These are phyloP conservation scores for Blastosporella zonata DNA, from an alignment of 1,284 basidiomycete species.

Conservation along the genomic window DNA sequence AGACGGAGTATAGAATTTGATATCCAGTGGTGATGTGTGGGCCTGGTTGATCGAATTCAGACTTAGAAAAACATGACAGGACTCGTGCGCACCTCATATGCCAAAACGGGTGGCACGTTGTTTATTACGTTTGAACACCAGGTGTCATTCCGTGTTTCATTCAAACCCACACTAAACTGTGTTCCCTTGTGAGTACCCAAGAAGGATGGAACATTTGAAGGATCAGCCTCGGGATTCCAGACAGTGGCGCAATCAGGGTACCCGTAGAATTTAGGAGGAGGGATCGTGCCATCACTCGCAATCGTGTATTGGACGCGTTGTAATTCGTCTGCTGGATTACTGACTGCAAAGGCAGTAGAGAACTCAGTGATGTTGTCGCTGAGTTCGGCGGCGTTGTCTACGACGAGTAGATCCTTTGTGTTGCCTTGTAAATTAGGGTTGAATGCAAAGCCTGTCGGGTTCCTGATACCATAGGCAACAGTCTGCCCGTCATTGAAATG, in stretches of 20 bases:
- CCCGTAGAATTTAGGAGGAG: slow-evolving; percentile 27
- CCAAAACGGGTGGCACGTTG: slow-evolving; percentile 33
- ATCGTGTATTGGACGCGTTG: slow-evolving; percentile 22
- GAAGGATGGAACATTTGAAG: slow-evolving; percentile 30
- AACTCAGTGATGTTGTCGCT: slow-evolving; percentile 32
- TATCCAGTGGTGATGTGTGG: slow-evolving; percentile 40
- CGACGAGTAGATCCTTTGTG: slow-evolving; percentile 28
- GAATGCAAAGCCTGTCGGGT: slow-evolving; percentile 41
- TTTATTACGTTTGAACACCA: slow-evolving; percentile 31
- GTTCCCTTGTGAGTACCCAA: slow-evolving; percentile 24
- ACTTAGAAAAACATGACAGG: not conserved
- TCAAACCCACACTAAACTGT: slow-evolving; percentile 33
- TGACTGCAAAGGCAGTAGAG: slow-evolving; percentile 34
- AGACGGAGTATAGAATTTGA: slow-evolving; percentile 33
- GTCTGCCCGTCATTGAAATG: slow-evolving; percentile 31
- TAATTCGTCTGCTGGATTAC: slow-evolving; percentile 41
- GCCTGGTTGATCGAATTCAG: slow-evolving; percentile 25
- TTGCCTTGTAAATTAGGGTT: slow-evolving; percentile 7
- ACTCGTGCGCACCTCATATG: slow-evolving; percentile 30
- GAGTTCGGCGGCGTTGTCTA: slow-evolving; percentile 41
- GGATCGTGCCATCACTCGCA: not conserved
- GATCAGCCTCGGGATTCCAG: slow-evolving; percentile 35
- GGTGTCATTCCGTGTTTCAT: slow-evolving; percentile 24
- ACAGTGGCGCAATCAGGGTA: slow-evolving; percentile 37
- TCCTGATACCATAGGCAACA: slow-evolving; percentile 40